Conservation (phyloP, 1,139 yeast genomes). For the Kazachstania sp. region DNA sequence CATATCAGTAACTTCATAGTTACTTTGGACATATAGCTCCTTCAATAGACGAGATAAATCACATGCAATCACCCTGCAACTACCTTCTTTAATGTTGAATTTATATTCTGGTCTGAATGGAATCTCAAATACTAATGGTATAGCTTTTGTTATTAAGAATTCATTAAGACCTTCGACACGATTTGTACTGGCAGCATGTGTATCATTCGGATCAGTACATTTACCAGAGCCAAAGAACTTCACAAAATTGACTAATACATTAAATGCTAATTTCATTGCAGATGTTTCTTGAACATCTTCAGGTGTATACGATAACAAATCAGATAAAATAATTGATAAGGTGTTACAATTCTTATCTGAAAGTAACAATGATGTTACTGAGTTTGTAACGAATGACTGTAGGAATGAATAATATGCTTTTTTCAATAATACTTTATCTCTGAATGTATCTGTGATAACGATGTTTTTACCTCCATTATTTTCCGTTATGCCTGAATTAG, state of each 20-base stretch:
- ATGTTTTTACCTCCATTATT: constrained; percentile 30
- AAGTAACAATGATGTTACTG: constrained; percentile 67
- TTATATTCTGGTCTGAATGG: constrained; percentile 58
- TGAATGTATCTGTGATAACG: constrained; percentile 41
- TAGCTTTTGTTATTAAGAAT: constrained; percentile 58
- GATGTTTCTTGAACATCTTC: constrained; percentile 45
- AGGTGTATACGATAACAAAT: constrained; percentile 58
- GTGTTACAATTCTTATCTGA: constrained; percentile 56
- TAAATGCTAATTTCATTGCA: constrained; percentile 60
- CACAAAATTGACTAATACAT: constrained; percentile 60
- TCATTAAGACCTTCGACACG: constrained; percentile 65
- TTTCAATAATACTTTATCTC: constrained; percentile 56
- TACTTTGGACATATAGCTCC: constrained; percentile 39
- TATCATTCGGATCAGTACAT: constrained; percentile 46
- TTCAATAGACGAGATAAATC: constrained; percentile 70
- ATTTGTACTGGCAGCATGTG: constrained; percentile 46
- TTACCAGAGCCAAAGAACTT: constrained; percentile 61
- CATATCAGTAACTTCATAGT: constrained; percentile 17
- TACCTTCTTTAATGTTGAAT: constrained; percentile 69
- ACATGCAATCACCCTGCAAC: constrained; percentile 60
- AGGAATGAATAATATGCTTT: constrained; percentile 64
- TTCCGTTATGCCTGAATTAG: constrained; percentile 16
- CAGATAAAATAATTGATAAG: constrained; percentile 56
- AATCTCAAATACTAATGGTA: constrained; percentile 66
- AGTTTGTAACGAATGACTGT: constrained; percentile 64